Evolutionary conservation across 1,284 basidiomycete genomes (phyloP).

Genomic region (Leccinum colubrinum): DNA sequence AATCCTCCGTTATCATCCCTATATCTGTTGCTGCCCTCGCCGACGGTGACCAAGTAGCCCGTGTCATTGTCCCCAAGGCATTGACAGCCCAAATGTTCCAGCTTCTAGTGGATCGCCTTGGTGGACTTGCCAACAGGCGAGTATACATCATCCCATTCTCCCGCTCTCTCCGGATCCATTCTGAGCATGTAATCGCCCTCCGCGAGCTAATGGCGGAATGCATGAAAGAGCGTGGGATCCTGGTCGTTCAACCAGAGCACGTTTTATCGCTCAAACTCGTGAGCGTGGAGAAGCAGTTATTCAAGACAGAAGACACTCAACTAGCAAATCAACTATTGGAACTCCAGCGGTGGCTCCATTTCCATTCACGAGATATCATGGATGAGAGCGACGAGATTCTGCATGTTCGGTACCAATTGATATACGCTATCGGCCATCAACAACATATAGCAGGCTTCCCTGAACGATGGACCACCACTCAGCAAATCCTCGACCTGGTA

Average conservation of each 20-base stretch:
- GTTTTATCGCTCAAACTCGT: constrained; percentile 49
- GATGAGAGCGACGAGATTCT: constrained; percentile 4
- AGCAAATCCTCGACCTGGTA: constrained; percentile 36
- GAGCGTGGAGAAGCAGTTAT: constrained; percentile 36
- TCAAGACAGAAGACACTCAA: neutral
- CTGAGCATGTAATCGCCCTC: constrained; percentile 18
- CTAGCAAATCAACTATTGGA: constrained; percentile 16
- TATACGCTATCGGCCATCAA: neutral
- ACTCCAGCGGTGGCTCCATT: constrained; percentile 39
- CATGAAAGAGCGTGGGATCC: constrained; percentile 37
- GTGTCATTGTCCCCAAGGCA: neutral
- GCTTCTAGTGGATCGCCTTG: constrained; percentile 42
- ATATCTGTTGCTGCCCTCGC: neutral
- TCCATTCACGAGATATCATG: neutral
- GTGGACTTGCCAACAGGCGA: constrained; percentile 42
- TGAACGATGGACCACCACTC: constrained; percentile 25
- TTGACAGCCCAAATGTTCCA: constrained; percentile 42
- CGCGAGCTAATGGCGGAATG: constrained; percentile 37
- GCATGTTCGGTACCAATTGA: constrained; percentile 1
- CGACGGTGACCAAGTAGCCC: neutral
- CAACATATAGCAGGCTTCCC: neutral
- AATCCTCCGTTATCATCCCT: constrained; percentile 33
- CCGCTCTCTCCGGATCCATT: constrained; percentile 32
- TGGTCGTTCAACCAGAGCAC: constrained; percentile 51
- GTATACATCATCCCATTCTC: constrained; percentile 50